phyloP scores from a whole-genome alignment of 1,139 yeast species.

The Lodderomyces metapsilosis region DNA sequence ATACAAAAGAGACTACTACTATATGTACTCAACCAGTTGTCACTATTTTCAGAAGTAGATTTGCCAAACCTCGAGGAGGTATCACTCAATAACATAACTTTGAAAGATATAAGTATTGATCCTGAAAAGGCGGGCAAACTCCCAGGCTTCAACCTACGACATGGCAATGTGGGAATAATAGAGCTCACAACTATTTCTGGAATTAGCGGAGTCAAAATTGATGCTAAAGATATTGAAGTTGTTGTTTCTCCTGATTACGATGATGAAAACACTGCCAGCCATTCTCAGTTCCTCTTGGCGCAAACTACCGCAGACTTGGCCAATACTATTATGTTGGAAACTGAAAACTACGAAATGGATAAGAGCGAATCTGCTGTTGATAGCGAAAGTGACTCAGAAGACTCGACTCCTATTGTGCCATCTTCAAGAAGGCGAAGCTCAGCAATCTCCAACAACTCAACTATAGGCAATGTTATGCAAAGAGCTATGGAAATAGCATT shows the following conservation, averaged over 20 bases:
- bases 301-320: slow-evolving; percentile 69
- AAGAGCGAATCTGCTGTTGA: slow-evolving; percentile 15
- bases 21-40: slow-evolving; percentile 76
- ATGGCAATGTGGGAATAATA: slow-evolving; percentile 59
- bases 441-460: slow-evolving; percentile 24
- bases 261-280: slow-evolving; percentile 27
- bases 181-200: slow-evolving; percentile 35
- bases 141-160: slow-evolving; percentile 65
- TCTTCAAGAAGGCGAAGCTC: slow-evolving; percentile 12
- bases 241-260: slow-evolving; percentile 53
- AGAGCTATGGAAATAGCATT: slow-evolving; percentile 69
- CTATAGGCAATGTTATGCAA: slow-evolving; percentile 56
- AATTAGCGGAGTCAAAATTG: slow-evolving; percentile 60
- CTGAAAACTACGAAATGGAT: slow-evolving; percentile 17
- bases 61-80: slow-evolving; percentile 76
- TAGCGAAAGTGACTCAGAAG: slow-evolving; percentile 14
- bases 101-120: slow-evolving; percentile 67
- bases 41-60: slow-evolving; percentile 81
- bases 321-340: slow-evolving; percentile 50
- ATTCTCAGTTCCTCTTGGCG: slow-evolving; percentile 47
- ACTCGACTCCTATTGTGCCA: slow-evolving; percentile 10
- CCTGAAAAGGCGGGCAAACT: slow-evolving; percentile 64
- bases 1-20: slow-evolving; percentile 77
- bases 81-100: slow-evolving; percentile 53
- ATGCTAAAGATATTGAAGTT: slow-evolving; percentile 54